phyloP scores from a whole-genome alignment of 2,329 filamentous ascomycete species.

The Hypomyces perniciosus region DNA sequence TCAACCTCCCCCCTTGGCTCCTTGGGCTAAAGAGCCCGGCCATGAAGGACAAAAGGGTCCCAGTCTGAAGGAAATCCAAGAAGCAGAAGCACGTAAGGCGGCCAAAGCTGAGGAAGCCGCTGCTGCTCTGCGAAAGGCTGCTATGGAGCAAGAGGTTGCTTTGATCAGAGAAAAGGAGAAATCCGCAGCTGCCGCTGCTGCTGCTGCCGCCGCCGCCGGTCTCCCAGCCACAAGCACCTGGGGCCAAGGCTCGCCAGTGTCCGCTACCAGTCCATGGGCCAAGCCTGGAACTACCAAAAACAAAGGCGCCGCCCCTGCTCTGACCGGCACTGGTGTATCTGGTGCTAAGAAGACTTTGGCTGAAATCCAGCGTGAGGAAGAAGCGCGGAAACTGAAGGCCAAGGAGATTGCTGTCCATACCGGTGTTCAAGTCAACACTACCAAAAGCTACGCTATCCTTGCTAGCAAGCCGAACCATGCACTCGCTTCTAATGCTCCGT shows the following conservation, averaged over 20 bases:
- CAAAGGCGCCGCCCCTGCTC: slow-evolving; percentile 31
- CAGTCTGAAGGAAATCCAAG: slow-evolving; percentile 93
- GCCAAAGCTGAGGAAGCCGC: slow-evolving; percentile 82
- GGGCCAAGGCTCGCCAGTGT: slow-evolving; percentile 71
- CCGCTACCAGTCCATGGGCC: slow-evolving; percentile 60
- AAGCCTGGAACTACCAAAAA: slow-evolving; percentile 52
- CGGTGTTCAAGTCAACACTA: slow-evolving; percentile 42
- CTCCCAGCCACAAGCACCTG: slow-evolving; percentile 85
- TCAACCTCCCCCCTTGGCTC: slow-evolving; percentile 69
- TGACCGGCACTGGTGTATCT: slow-evolving; percentile 18
- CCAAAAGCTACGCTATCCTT: slow-evolving; percentile 92
- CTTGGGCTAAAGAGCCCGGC: slow-evolving; percentile 87
- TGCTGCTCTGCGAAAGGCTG: slow-evolving; percentile 67
- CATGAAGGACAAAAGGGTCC: slow-evolving; percentile 69
- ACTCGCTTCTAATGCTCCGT: slow-evolving; percentile 27
- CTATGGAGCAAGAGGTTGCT: slow-evolving; percentile 71
- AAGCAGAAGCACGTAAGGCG: slow-evolving; percentile 87
- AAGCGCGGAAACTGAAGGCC: slow-evolving; percentile 67
- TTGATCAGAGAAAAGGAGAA: slow-evolving; percentile 55
- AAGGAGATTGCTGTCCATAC: slow-evolving; percentile 45
- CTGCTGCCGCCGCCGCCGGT: slow-evolving; percentile 61
- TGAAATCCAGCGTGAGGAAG: slow-evolving; percentile 96
- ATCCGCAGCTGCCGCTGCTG: slow-evolving; percentile 33
- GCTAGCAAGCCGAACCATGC: slow-evolving; percentile 63
- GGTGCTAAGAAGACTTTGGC: slow-evolving; percentile 79